Evolutionary conservation across 2,329 filamentous ascomycete genomes (phyloP).

Genomic region (Phyllosticta capitalensis): DNA sequence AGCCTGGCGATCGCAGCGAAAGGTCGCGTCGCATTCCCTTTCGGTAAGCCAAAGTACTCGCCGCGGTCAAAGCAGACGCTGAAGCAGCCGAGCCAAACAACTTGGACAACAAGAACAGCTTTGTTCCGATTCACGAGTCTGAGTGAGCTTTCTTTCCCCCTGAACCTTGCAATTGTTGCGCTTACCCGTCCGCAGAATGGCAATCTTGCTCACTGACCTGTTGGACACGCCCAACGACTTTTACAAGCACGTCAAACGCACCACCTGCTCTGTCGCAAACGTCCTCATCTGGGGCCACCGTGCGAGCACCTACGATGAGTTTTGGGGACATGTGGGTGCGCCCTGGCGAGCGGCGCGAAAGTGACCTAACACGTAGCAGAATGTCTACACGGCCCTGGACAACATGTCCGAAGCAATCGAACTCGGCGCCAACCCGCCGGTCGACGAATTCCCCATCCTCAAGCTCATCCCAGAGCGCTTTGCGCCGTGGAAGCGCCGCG

Average conservation of each 20-base stretch:
- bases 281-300: slow-evolving; percentile 19
- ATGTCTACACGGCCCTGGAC: slow-evolving; percentile 33
- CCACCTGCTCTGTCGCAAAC: slow-evolving; percentile 39
- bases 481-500: slow-evolving; percentile 14
- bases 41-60: slow-evolving; percentile 1
- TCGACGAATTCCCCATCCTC: slow-evolving; percentile 36
- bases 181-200: slow-evolving; percentile 3
- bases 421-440: slow-evolving; percentile 38
- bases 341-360: background rate
- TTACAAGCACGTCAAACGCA: slow-evolving; percentile 39
- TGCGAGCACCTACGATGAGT: slow-evolving; percentile 14
- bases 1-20: slow-evolving; percentile 17
- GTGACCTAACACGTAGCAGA: slow-evolving; percentile 11
- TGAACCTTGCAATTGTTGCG: background rate
- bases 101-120: slow-evolving; percentile 8
- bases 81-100: background rate
- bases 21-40: slow-evolving; percentile 15
- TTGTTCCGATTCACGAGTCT: slow-evolving; percentile 13
- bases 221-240: slow-evolving; percentile 19
- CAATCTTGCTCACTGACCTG: slow-evolving; percentile 12
- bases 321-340: slow-evolving; percentile 19
- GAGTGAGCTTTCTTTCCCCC: slow-evolving; percentile 9
- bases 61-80: background rate
- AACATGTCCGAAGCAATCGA: slow-evolving; percentile 35
- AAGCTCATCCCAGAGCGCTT: slow-evolving; percentile 30